Conservation (phyloP, 177 flowering plant genomes). For the Vitis hybrid region DNA sequence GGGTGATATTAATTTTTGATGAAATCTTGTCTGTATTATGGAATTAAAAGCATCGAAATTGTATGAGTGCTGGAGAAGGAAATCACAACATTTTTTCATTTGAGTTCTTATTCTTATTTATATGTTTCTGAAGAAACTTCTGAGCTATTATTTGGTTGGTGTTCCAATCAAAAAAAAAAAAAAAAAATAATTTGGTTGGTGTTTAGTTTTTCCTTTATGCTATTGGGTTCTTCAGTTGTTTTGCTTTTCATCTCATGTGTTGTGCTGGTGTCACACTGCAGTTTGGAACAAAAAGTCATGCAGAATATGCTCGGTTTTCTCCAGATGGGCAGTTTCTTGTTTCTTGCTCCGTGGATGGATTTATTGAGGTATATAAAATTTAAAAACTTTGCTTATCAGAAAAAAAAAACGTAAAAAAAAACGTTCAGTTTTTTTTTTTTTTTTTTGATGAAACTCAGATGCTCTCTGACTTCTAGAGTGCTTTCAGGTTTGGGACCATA, state of each 20-base stretch:
- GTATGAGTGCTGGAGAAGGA: no score
- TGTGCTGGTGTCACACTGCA: constrained; percentile 28
- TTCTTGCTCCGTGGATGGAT: constrained; percentile 95
- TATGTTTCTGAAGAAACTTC: not conserved
- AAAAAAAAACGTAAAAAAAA: not conserved
- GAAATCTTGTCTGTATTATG: no score
- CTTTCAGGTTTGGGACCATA: constrained; percentile 91
- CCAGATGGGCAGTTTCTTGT: constrained; percentile 98
- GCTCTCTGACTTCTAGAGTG: constrained; percentile 14
- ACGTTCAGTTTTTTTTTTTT: no score
- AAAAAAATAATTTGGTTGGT: not conserved
- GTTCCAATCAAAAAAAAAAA: no score
- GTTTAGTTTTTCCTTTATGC: not conserved
- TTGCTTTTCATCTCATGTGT: not conserved
- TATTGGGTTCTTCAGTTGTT: no score
- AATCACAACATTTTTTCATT: not conserved
- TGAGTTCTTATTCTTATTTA: not conserved
- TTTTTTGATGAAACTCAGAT: constrained; percentile 6
- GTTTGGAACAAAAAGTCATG: constrained; percentile 97
- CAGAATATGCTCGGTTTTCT: constrained; percentile 91
- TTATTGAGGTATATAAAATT: constrained; percentile 71
- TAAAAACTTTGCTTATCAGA: not conserved
- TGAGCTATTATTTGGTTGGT: not conserved
- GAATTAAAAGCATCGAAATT: no score
- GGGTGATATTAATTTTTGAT: no score